Conservation (phyloP, 2,329 filamentous ascomycete species). For the Magnaporthiopsis rhizophila region DNA sequence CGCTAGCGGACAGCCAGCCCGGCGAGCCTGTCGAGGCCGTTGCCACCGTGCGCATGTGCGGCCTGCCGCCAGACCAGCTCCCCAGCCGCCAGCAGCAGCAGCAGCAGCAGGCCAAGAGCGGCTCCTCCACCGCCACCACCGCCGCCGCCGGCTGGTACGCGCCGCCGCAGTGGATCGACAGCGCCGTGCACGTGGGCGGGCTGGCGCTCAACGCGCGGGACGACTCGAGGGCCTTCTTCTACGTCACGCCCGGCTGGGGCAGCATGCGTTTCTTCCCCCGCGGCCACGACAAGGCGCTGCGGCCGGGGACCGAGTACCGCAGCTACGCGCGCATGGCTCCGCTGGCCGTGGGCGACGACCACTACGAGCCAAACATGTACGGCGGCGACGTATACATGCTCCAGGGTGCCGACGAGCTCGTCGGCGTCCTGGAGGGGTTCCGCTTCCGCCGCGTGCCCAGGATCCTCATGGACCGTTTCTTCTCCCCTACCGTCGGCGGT, state of each 20-base stretch:
- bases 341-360: conserved; percentile 5
- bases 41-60: too few relatives aligned
- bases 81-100: too few relatives aligned
- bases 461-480: conserved; percentile 29
- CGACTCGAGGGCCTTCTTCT: conserved; percentile 25
- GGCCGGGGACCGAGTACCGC: conserved; percentile 23
- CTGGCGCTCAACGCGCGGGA: conserved; percentile 33
- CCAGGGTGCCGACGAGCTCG: conserved; percentile 19
- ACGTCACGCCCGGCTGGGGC: conserved; percentile 29
- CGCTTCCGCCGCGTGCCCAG: conserved; percentile 29
- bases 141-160: too few relatives aligned
- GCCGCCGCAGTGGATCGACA: conserved; percentile 30
- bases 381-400: conserved; percentile 28
- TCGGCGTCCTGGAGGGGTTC: conserved; percentile 24
- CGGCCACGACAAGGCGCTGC: conserved; percentile 17
- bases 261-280: conserved; percentile 20
- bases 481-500: conserved; percentile 17
- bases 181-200: conserved; percentile 28
- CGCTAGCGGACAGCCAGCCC: too few relatives aligned
- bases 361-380: conserved; percentile 19
- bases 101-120: too few relatives aligned
- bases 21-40: too few relatives aligned
- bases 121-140: too few relatives aligned
- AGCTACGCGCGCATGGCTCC: conserved; percentile 32
- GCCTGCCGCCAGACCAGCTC: too few relatives aligned